A percentile compares a stretch with the other conserved stretches of the same genome.
These are phyloP conservation scores for Coniferiporia sulphurascens DNA, from an alignment of 1,284 basidiomycete species.

Conservation along the genomic window DNA sequence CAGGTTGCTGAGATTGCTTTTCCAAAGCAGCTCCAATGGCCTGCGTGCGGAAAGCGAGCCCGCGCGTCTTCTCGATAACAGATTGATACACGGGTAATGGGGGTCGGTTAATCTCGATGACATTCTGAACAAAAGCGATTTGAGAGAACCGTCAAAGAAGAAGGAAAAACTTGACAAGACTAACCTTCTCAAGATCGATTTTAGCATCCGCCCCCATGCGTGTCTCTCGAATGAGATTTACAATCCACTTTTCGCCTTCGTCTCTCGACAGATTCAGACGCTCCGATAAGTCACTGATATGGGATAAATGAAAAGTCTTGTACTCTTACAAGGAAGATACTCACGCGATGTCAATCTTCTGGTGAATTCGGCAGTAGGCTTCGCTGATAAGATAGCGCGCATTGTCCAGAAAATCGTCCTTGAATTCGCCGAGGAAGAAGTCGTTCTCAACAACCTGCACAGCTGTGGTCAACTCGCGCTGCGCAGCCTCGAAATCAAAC, in stretches of 20 bases:
- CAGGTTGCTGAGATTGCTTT: constrained; percentile 32
- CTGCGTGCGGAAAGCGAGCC: constrained; percentile 87
- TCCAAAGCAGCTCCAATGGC: constrained; percentile 84
- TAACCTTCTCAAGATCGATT: constrained; percentile 91
- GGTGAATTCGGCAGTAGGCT: constrained; percentile 96
- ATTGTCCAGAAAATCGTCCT: constrained; percentile 93
- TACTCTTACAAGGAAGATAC: constrained; percentile 28
- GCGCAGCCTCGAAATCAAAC: constrained; percentile 88
- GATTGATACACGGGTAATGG: constrained; percentile 89
- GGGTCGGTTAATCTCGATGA: constrained; percentile 92
- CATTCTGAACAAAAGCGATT: constrained; percentile 55
- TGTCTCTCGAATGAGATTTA: constrained; percentile 96
- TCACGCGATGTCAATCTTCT: constrained; percentile 90
- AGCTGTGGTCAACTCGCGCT: constrained; percentile 75
- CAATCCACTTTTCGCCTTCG: constrained; percentile 99
- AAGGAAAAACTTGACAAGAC: constrained; percentile 17
- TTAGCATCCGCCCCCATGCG: constrained; percentile 94
- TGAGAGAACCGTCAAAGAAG: constrained; percentile 1
- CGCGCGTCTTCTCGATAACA: constrained; percentile 94
- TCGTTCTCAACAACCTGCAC: constrained; percentile 86
- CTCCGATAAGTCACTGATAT: constrained; percentile 78
- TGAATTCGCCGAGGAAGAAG: constrained; percentile 90
- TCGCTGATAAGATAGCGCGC: constrained; percentile 94
- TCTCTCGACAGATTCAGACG: constrained; percentile 88
- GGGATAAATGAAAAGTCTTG: neutral